These are phyloP conservation scores for Teratosphaeriaceae sp. DNA, from an alignment of 2,329 filamentous ascomycete species.

Conservation along the genomic window DNA sequence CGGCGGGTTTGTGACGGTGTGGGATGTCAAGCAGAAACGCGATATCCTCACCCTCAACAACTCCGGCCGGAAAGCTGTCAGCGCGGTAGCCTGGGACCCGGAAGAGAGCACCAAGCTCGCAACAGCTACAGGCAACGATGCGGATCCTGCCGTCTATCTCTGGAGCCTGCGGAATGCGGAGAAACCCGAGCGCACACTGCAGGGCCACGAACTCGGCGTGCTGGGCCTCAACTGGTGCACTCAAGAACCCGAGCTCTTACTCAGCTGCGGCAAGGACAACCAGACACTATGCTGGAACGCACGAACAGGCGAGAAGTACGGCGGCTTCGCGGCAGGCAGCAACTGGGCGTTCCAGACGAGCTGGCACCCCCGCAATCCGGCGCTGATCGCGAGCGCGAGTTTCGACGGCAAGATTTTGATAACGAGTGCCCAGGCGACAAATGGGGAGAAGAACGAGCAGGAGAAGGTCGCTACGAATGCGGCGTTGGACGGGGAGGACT, in stretches of 20 bases:
- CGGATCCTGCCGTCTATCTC: constrained; percentile 76
- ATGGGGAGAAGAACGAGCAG: constrained; percentile 51
- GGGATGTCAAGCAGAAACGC: constrained; percentile 98
- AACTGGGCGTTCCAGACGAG: constrained; percentile 98
- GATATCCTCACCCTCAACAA: constrained; percentile 92
- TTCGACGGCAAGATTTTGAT: constrained; percentile 95
- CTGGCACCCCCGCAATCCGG: constrained; percentile 91
- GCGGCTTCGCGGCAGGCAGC: constrained; percentile 95
- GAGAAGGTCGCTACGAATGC: constrained; percentile 57
- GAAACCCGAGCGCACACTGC: constrained; percentile 78
- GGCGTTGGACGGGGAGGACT: constrained; percentile 83
- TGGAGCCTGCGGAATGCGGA: constrained; percentile 98
- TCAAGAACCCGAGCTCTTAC: constrained; percentile 79
- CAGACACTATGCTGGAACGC: constrained; percentile 95
- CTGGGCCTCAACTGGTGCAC: constrained; percentile 92
- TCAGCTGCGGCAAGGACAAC: constrained; percentile 96
- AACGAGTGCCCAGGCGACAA: constrained; percentile 91
- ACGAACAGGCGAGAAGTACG: constrained; percentile 76
- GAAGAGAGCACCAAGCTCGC: constrained; percentile 87
- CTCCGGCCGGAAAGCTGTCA: constrained; percentile 81
- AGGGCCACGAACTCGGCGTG: constrained; percentile 91
- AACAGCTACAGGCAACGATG: constrained; percentile 86
- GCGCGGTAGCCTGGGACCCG: constrained; percentile 94
- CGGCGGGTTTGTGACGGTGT: constrained; percentile 93
- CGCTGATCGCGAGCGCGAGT: constrained; percentile 86